Evolutionary conservation across 768 basidiomycete species (phyloP).

Genomic region (Collybiopsis luxurians): DNA sequence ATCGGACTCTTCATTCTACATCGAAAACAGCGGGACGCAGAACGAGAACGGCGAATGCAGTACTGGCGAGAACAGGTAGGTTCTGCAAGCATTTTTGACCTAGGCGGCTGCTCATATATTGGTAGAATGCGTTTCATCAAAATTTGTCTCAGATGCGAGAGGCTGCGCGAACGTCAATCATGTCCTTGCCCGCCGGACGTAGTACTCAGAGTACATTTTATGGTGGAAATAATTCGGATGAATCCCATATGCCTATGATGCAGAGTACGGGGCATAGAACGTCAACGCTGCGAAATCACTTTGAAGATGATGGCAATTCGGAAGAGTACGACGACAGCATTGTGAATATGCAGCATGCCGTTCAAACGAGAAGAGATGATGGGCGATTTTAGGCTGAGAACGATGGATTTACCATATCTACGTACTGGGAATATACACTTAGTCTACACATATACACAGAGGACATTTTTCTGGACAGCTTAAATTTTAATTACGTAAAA

Average conservation of each 20-base stretch:
- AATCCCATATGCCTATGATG: constrained; percentile 52
- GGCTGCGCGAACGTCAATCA: constrained; percentile 63
- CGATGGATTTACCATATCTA: neutral
- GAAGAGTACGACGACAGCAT: constrained; percentile 20
- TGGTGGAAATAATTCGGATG: constrained; percentile 51
- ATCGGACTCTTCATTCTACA: constrained; percentile 69
- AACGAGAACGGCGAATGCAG: constrained; percentile 81
- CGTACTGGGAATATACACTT: neutral
- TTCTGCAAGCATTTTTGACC: neutral
- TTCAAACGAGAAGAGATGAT: constrained; percentile 1
- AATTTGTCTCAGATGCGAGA: constrained; percentile 80
- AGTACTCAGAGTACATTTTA: constrained; percentile 51
- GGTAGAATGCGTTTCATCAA: constrained; percentile 74
- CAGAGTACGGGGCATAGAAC: constrained; percentile 46
- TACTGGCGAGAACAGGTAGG: constrained; percentile 87
- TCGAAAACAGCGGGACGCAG: constrained; percentile 65
- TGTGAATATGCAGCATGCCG: neutral
- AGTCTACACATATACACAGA: constrained; percentile 2
- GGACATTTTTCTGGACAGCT: too few species aligned
- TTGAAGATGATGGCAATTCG: constrained; percentile 46
- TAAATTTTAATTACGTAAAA: constrained; percentile 1
- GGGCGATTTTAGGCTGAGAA: constrained; percentile 11
- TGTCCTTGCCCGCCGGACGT: constrained; percentile 45
- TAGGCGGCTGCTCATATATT: constrained; percentile 7
- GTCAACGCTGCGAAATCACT: constrained; percentile 49